A percentile compares a stretch with the other conserved stretches of the same genome.
These are phyloP conservation scores for Cladophialophora chaetospira DNA, from an alignment of 2,329 filamentous ascomycete species.

Conservation along the genomic window DNA sequence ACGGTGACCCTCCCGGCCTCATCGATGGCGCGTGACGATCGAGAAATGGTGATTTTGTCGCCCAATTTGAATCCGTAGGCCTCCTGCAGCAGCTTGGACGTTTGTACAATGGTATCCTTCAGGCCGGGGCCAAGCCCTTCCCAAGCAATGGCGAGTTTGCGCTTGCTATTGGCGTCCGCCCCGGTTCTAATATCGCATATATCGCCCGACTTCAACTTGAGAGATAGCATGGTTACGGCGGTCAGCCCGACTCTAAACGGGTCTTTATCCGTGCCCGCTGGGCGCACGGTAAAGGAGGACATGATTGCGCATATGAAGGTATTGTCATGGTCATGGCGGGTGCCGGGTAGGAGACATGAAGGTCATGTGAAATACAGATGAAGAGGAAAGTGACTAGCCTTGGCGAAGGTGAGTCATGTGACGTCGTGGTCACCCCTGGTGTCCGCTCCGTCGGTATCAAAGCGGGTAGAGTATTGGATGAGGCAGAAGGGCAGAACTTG, in stretches of 20 bases:
- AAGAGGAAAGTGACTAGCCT: not conserved
- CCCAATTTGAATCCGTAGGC: slow-evolving; percentile 71
- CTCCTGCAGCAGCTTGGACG: slow-evolving; percentile 73
- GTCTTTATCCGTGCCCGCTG: slow-evolving; percentile 57
- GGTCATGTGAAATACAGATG: not conserved
- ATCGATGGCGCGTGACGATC: slow-evolving; percentile 53
- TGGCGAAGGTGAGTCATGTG: not conserved
- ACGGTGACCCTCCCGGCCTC: slow-evolving; percentile 62
- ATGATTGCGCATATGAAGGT: slow-evolving; percentile 6
- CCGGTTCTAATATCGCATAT: slow-evolving; percentile 52
- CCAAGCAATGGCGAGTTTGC: slow-evolving; percentile 59
- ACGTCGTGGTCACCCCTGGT: no score
- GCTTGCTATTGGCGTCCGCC: not conserved
- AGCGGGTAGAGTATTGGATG: no score
- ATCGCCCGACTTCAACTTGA: slow-evolving; percentile 61
- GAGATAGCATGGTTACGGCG: slow-evolving; percentile 56
- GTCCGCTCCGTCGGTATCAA: no score
- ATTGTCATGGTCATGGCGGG: not conserved
- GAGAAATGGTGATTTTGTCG: slow-evolving; percentile 66
- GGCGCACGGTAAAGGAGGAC: slow-evolving; percentile 55
- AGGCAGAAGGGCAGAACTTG: no score
- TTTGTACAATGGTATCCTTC: slow-evolving; percentile 68
- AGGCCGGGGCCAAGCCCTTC: slow-evolving; percentile 60
- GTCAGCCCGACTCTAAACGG: slow-evolving; percentile 62
- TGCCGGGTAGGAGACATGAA: not conserved